Conservation (phyloP, 345 rosid genomes). For the Adansonia digitata region DNA sequence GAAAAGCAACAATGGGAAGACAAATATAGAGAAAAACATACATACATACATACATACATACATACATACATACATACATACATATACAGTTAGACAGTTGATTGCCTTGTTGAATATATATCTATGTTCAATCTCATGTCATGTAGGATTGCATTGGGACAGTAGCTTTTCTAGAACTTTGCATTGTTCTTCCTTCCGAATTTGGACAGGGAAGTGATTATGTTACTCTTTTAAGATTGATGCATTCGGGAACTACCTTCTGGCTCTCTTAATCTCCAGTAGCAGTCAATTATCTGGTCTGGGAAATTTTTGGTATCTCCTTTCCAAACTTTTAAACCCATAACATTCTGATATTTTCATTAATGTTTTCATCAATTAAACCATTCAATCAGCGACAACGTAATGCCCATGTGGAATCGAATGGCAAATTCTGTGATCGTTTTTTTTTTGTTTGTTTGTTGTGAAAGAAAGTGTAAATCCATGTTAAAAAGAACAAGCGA, state of each 20-base stretch:
- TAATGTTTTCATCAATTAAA: too few species aligned
- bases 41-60: too few species aligned
- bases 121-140: slow-evolving; percentile 16
- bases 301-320: too few species aligned
- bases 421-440: not conserved
- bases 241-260: not conserved
- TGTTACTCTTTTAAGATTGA: slow-evolving; percentile 6
- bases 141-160: not conserved
- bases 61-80: not conserved
- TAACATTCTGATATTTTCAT: too few species aligned
- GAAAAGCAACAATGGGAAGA: not conserved
- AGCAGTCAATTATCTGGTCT: not conserved
- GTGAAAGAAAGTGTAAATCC: not conserved
- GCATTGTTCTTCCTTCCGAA: slow-evolving; percentile 7
- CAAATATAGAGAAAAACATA: not conserved
- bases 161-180: not conserved
- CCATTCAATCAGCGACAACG: too few species aligned
- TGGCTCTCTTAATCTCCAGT: not conserved
- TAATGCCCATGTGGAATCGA: too few species aligned
- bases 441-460: not conserved
- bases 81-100: not conserved
- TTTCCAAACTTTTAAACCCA: too few species aligned
- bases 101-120: not conserved
- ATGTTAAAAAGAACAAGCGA: not conserved
- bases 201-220: slow-evolving; percentile 1